phyloP scores from a whole-genome alignment of 176 grass and related monocot genomes.

The Bromus sterilis region DNA sequence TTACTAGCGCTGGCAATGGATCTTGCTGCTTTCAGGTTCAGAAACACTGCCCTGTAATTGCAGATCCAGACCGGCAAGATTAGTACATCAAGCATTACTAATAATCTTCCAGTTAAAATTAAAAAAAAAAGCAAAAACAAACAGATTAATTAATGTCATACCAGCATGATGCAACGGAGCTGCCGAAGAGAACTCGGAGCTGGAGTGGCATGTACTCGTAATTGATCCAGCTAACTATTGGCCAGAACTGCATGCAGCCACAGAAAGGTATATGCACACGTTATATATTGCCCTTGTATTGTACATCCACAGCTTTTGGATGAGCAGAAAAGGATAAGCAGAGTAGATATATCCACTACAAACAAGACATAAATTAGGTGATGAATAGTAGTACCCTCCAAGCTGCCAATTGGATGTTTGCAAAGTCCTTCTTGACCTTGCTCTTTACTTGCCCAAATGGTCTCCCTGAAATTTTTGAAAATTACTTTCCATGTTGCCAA shows the following conservation, averaged over 20 bases:
- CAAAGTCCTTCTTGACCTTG: conserved; percentile 68
- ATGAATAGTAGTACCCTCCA: conserved; percentile 54
- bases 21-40: conserved; percentile 82
- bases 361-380: neutral
- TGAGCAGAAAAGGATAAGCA: neutral
- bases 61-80: conserved; percentile 14
- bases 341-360: neutral
- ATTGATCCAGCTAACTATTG: conserved; percentile 77
- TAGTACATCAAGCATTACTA: neutral
- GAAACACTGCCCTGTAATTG: conserved; percentile 60
- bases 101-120: neutral
- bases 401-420: conserved; percentile 70
- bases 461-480: conserved; percentile 42
- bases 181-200: conserved; percentile 76
- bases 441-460: conserved; percentile 70
- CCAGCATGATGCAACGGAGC: conserved; percentile 80
- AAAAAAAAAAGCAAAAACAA: neutral
- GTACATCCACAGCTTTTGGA: neutral
- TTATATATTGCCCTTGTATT: neutral
- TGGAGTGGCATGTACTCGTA: conserved; percentile 89
- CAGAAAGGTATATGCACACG: neutral
- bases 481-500: conserved; percentile 1
- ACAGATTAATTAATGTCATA: neutral
- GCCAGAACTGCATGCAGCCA: conserved; percentile 68
- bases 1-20: conserved; percentile 43